Base-by-base conservation (phyloP, 768 basidiomycete species). In the Xerocomellus chrysenteron region DNA sequence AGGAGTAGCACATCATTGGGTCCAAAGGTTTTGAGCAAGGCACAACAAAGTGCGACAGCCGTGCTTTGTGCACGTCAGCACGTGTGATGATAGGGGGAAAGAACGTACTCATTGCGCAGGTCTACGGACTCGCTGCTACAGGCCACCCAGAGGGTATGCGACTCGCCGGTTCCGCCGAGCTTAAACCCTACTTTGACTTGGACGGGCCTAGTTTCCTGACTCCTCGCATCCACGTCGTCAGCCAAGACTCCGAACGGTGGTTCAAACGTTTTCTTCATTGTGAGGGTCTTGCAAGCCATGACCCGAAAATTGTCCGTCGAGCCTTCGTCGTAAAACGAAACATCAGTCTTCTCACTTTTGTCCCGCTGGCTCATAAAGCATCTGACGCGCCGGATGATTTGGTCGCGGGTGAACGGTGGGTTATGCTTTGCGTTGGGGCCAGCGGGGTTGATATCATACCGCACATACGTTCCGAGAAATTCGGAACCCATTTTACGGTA, bases 361-460 rank as follows among this genome's bases (percentile, higher is more conserved):
- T 64, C 62, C 30, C 62, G 61, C 47, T 52, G 50, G 7, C 41
- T 32, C 57, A 64, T 51, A 14, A 62, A 62, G 17, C 33, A 59
- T 14, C 7, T 40, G n/a, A 54, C 41, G 8, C 61, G 33, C 28
- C 30, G 56, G n/a, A 59, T 43, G 33, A 64, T 14, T 45, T 42
- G 35, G 2, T 44, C 46, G 3, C 17, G 47, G 13, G 24, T 19
- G 35, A 60, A 40, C 4, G 35, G 35, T 28, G n/a, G 36, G 8
- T 8, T 1, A 9, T 5, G 1, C 2, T 21, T 40, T 17, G 26
- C 8, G 8, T 19, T 10, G n/a, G 10, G 16, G 5, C 26, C 33
- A n/a, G n/a, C 8, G 6, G 24, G 46, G 13, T 3, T 2, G 33
- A 62, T 39, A 8, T 54, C 32, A 32, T 64, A 26, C 12, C 5